Evolutionary conservation across 306 rosid genomes (phyloP), one percentile per base, ranked within the genome.

Genomic region (Medicago arabica): DNA sequence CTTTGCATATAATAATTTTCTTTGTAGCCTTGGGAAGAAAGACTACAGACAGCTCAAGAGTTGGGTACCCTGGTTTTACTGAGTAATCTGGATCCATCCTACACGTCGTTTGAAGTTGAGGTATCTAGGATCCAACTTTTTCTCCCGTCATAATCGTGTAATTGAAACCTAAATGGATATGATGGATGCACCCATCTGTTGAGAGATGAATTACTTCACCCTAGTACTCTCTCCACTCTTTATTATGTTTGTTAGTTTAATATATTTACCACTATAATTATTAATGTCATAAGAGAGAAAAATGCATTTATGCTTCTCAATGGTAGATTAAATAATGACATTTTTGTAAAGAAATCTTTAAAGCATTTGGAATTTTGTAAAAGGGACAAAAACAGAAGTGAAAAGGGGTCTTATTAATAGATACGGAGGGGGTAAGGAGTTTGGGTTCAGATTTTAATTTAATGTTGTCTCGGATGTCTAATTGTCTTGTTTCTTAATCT

Each of bases 81-180:
- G 60, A 75, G 71, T 73, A 88, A 90, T 82, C 79, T 90, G 67
- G 96, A 90, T 78, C 89, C 89, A 19, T 81, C 89, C 72, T 83
- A 46, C 75, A 21, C 90, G 9, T 85, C 96, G 51, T 11, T 21
- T 55, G 89, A 85, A 67, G 83, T 88, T 40, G 91, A 90, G 92
- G 92, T 90, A 83, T 18, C 10, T 36, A 28, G 19, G 9, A 43
- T 53, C 28, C 71, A 63, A 7, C 21, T 47, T 54, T 69, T 54
- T 31, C 18, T 23, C 38, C 17, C 12, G 17, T 58, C 63, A 21
- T 57, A 21, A 50, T 50, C 21, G 7, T 50, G 21, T 50, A 50
- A 16, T n/a, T 50, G 21, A 50, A 50, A n/a, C 31, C 0, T 28
- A 28, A 28, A 28, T 28, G 31, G 31, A 28, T 28, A 3, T 28